Evolutionary conservation across 371 early-diverging fungal genomes (phyloP), one percentile per base, ranked within the genome.

Genomic region (Batkoa obscura): DNA sequence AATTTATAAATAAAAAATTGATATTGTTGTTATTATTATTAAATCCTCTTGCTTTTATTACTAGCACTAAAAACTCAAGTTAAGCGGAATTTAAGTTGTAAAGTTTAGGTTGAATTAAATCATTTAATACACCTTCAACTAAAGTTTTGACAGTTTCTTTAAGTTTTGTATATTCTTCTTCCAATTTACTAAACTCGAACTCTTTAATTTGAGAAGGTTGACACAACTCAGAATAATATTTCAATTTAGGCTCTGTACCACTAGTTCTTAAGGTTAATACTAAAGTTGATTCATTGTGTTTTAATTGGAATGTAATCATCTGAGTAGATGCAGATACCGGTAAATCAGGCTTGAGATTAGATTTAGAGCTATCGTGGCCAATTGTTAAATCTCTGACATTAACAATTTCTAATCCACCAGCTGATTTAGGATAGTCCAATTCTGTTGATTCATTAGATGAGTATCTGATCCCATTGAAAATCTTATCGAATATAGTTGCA

Each of bases 221-320:
- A n/a, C n/a, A n/a, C n/a, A 86, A 71, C 61, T 94, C 96, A 32
- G 80, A 72, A 59, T 95, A 95, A 64, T 86, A 95, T 68, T 95
- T 95, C 69, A 95, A 84, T 67, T 94, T 93, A 51, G 94, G 94
- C 64, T 94, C 94, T 1, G 95, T 94, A 12, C 94, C 94, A 56
- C 48, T 61, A 5, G 87, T 86, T 58, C 87, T 73, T 60, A 84
- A 67, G 1, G 86, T 88, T 52, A 84, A 74, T 17, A 78, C 79
- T 13, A 79, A 75, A 39, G 33, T 3, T 12, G 17, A 15, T 13
- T 13, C 39, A 42, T 55, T 31, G 10, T 39, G 9, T 3, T 6
- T 12, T 15, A 86, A 72, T 50, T 73, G 68, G 66, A 94, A 88
- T 0, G 94, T 94, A 42, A 94, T 82, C 94, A 94, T 94, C 46